These are phyloP conservation scores for Eutrema japonicum DNA, from an alignment of 345 rosid species.

Conservation along the genomic window DNA sequence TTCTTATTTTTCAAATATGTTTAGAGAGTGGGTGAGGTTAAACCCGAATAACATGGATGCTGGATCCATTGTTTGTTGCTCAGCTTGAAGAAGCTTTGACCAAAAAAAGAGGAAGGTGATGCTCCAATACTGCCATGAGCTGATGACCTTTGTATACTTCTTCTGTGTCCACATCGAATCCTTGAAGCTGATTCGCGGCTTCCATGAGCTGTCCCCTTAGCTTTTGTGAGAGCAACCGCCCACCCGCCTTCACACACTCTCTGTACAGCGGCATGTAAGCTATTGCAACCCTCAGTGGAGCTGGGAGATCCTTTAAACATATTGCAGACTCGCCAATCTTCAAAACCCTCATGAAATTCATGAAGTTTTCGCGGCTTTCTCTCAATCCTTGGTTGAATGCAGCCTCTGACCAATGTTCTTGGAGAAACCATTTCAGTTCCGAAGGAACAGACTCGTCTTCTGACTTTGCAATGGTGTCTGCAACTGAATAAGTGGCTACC, in stretches of 20 bases:
- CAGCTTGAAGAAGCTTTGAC: constrained; percentile 46
- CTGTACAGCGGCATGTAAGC: constrained; percentile 85
- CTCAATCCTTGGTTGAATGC: constrained; percentile 74
- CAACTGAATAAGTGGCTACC: constrained; percentile 78
- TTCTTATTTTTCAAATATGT: constrained; percentile 29
- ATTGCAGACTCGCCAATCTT: constrained; percentile 75
- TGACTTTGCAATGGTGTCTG: constrained; percentile 87
- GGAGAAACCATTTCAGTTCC: constrained; percentile 69
- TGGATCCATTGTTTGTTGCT: constrained; percentile 24
- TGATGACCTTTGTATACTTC: constrained; percentile 51
- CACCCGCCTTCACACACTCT: constrained; percentile 68
- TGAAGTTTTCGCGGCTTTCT: constrained; percentile 71
- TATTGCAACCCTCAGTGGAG: constrained; percentile 74
- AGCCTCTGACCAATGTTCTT: constrained; percentile 88
- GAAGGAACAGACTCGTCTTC: constrained; percentile 80
- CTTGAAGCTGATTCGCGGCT: constrained; percentile 77
- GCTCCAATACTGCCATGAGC: constrained; percentile 73
- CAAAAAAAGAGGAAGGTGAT: constrained; percentile 79
- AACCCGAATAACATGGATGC: constrained; percentile 16
- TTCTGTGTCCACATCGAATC: constrained; percentile 53
- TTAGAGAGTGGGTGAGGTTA: not conserved
- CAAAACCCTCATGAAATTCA: constrained; percentile 71
- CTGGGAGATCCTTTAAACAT: constrained; percentile 72
- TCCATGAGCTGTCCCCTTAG: constrained; percentile 85
- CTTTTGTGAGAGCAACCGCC: constrained; percentile 68